Conservation (phyloP, 2,329 filamentous ascomycete genomes). For the Penicillium paneum region DNA sequence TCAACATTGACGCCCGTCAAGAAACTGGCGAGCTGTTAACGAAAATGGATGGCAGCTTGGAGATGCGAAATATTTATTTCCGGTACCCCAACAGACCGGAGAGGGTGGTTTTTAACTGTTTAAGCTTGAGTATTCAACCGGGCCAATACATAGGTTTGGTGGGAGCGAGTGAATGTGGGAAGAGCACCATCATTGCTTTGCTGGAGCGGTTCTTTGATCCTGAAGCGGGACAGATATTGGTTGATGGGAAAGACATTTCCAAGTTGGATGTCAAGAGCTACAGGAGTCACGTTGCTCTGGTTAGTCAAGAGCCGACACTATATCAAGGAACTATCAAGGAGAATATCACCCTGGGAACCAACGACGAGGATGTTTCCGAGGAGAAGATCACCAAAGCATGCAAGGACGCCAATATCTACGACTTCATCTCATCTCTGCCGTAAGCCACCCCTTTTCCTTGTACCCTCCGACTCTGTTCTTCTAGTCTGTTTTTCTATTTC, state of each 20-base stretch:
- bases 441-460: background rate
- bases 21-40: background rate
- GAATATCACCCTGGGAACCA: background rate
- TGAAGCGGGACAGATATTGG: conserved; percentile 69
- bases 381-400: conserved; percentile 37
- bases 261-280: conserved; percentile 81
- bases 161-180: conserved; percentile 87
- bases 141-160: conserved; percentile 67
- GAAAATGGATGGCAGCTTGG: conserved; percentile 57
- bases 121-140: conserved; percentile 25
- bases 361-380: conserved; percentile 55
- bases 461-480: too few species aligned
- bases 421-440: conserved; percentile 43
- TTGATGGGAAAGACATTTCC: conserved; percentile 81
- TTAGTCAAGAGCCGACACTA: conserved; percentile 70
- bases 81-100: conserved; percentile 19
- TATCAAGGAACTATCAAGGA: background rate
- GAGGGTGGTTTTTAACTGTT: conserved; percentile 10
- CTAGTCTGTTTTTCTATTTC: background rate
- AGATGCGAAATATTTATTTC: conserved; percentile 45
- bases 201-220: conserved; percentile 95
- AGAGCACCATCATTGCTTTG: conserved; percentile 86
- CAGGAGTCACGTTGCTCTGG: conserved; percentile 78
- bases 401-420: background rate
- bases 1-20: conserved; percentile 29